Conservation (phyloP, 164 flowering plant species). For the Pachysandra terminalis region DNA sequence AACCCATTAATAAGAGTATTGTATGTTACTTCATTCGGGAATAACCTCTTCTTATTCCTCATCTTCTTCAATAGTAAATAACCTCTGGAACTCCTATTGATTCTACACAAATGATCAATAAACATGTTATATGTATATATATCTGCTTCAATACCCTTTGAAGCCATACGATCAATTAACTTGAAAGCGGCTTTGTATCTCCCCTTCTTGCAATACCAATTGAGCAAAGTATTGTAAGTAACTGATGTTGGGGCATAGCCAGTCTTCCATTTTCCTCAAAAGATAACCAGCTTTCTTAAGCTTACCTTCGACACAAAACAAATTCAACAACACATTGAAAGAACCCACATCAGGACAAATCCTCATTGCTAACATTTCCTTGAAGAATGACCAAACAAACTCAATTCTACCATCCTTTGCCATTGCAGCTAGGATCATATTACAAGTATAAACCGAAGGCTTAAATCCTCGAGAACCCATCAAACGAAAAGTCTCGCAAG, state of each 20-base stretch:
- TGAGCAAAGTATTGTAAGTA: conserved; percentile 75
- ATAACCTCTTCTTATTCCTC: conserved; percentile 53
- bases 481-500: conserved; percentile 45
- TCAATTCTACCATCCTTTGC: conserved; percentile 28
- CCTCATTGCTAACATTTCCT: conserved; percentile 51
- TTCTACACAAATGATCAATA: conserved; percentile 63
- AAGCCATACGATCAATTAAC: conserved; percentile 61
- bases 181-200: conserved; percentile 57
- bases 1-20: conserved; percentile 77
- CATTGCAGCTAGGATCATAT: conserved; percentile 51
- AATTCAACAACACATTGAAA: conserved; percentile 59
- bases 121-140: conserved; percentile 71
- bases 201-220: conserved; percentile 80
- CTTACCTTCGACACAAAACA: conserved; percentile 62
- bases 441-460: conserved; percentile 68
- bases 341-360: conserved; percentile 69
- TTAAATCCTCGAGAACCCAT: conserved; percentile 60
- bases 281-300: conserved; percentile 61
- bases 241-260: conserved; percentile 59
- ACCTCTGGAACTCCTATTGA: conserved; percentile 53
- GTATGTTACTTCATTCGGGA: conserved; percentile 69
- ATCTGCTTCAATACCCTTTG: conserved; percentile 69
- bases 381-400: conserved; percentile 58
- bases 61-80: conserved; percentile 72
- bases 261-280: conserved; percentile 62